Evolutionary conservation across 768 basidiomycete genomes (phyloP), one percentile per base, ranked within the genome.

Genomic region (Xerocomus spinulosus): DNA sequence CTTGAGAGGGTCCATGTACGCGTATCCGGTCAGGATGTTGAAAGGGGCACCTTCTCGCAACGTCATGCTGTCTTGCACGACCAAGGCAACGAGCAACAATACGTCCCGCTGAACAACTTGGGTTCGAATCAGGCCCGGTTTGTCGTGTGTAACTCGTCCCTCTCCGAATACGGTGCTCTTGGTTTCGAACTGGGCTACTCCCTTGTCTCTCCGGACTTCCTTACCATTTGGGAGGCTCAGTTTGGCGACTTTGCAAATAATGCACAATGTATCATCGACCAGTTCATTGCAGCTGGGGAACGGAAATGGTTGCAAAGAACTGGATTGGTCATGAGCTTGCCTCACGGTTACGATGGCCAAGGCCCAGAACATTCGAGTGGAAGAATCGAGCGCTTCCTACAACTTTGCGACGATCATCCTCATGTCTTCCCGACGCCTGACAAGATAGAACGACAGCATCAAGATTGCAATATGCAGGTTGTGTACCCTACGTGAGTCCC

Each of bases 401-500:
- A 98, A 72, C 81, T 99, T 36, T 96, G 93, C 63, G 95, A 96
- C 67, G 95, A 99, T 59, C 93, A 99, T 65, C 95, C 95, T 6
- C 77, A 92, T 64, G 67, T 85, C 50, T 97, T 82, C 82, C 95
- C 95, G 2, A 82, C 83, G 0, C 79, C 79, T 2, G 82, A 94
- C 69, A 96, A 95, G 75, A 70, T 94, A 51, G 91, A 93, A 62
- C 74, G 96, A 39, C 93, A 96, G 60, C 93, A 97, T 63, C 96
- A 99, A 73, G 96, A 99, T 67, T 96, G 94, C 71, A 99, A 98
- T 66, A 92, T 98, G 91, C 96, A 98, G 71, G 87, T 99, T 56
- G 92, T 95, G 24, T 98, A 98, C 71, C 90, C 93, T 5, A 93
- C 93, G 86, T 89, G 63, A 68, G 86, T 76, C 28, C n/a, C 9